Percentiles rank a stretch among this genome's conserved stretches.
phyloP scores from a whole-genome alignment of 1,284 basidiomycete genomes.

The Flammula alnicola region DNA sequence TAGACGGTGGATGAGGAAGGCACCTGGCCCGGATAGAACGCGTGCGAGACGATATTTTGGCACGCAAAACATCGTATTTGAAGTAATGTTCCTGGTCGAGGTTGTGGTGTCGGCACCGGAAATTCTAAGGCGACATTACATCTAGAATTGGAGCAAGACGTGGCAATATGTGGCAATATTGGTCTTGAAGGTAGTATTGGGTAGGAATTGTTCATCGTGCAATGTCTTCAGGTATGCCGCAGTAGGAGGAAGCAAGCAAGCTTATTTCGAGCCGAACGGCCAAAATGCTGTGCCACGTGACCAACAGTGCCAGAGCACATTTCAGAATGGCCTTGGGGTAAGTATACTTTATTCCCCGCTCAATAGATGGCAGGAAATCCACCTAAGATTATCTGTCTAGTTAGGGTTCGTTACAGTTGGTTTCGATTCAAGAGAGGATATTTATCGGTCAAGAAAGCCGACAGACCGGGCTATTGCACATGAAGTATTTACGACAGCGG shows the following conservation, averaged over 20 bases:
- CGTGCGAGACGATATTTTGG: constrained; percentile 58
- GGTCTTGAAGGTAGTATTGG: constrained; percentile 62
- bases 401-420: too few species aligned
- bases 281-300: too few species aligned
- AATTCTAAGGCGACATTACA: constrained; percentile 78
- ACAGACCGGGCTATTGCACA: too few species aligned
- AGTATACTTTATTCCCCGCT: too few species aligned
- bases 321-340: too few species aligned
- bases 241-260: constrained; percentile 17
- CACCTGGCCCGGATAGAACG: constrained; percentile 67
- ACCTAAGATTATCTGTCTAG: too few species aligned
- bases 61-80: constrained; percentile 76
- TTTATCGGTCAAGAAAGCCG: too few species aligned
- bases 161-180: constrained; percentile 63
- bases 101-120: constrained; percentile 66
- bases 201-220: constrained; percentile 22
- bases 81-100: constrained; percentile 67
- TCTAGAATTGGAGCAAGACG: constrained; percentile 64
- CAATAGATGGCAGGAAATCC: too few species aligned
- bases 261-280: constrained; percentile 12
- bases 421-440: too few species aligned
- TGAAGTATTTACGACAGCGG: too few species aligned
- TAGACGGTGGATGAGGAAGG: constrained; percentile 34
- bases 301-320: too few species aligned
- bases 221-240: constrained; percentile 17